Percentiles rank a stretch among this genome's conserved stretches.
phyloP scores from a whole-genome alignment of 441 rosid genomes.

The Biscutella laevigata region DNA sequence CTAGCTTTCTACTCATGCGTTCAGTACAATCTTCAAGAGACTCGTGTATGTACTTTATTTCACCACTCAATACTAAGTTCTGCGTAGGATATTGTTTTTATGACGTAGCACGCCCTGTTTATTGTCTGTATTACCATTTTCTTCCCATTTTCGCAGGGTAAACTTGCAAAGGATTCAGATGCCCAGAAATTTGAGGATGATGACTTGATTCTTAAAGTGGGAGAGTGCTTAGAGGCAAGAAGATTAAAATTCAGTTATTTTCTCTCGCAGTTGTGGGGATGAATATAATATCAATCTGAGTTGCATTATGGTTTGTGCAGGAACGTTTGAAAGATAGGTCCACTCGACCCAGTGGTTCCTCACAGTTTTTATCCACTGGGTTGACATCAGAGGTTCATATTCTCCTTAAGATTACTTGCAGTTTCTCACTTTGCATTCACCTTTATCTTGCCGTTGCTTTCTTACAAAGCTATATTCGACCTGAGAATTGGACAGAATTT shows the following conservation, averaged over 20 bases:
- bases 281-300: slow-evolving; percentile 7
- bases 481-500: slow-evolving; percentile 37
- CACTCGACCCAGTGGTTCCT: slow-evolving; percentile 45
- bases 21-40: slow-evolving; percentile 86
- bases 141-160: slow-evolving; percentile 43
- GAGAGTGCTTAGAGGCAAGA: slow-evolving; percentile 91
- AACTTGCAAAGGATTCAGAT: slow-evolving; percentile 76
- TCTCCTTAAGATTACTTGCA: slow-evolving; percentile 15
- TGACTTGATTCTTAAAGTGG: slow-evolving; percentile 82
- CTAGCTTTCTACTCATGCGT: slow-evolving; percentile 83
- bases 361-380: slow-evolving; percentile 39
- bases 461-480: slow-evolving; percentile 18
- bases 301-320: slow-evolving; percentile 31
- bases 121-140: slow-evolving; percentile 13
- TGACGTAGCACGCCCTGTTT: not conserved
- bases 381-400: slow-evolving; percentile 51
- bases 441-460: slow-evolving; percentile 1
- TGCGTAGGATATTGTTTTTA: not conserved
- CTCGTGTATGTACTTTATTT: slow-evolving; percentile 55
- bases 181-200: slow-evolving; percentile 55
- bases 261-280: not conserved
- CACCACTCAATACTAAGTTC: not conserved
- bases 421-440: slow-evolving; percentile 11
- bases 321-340: slow-evolving; percentile 85
- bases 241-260: slow-evolving; percentile 15